Evolutionary conservation across 2,329 filamentous ascomycete species (phyloP), one percentile per base, ranked within the genome.

Genomic region (Epichloe sibirici): DNA sequence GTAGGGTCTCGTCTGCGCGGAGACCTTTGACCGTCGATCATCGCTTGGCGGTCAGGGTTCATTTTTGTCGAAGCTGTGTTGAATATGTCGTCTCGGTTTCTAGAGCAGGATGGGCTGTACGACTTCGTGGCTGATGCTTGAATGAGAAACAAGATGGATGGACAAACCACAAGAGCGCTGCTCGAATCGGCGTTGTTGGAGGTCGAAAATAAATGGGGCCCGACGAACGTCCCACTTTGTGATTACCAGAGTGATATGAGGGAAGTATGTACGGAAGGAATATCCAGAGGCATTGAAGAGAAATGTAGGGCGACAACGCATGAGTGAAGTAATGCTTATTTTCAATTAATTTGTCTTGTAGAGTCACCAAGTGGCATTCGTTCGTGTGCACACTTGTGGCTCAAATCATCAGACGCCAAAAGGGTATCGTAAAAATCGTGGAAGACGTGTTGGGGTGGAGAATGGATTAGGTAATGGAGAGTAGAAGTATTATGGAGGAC

Each of bases 11-110:
- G 71, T 49, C 67, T 63, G 53, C 63, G 65, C 54, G 63, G 60
- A 25, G 76, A 74, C 57, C 69, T 70, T 57, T 67, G 64, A 45
- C 72, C 73, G 51, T 70, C 62, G 44, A 81, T 74, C 76, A 81
- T 77, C 44, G 76, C 77, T 57, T 69, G 73, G 50, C 78, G 69
- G 45, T 66, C 74, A 12, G 78, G 75, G 62, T 82, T 74, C 78
- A 82, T 81, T 23, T 35, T 47, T 12, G 11, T 3, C 4, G 23
- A 28, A 4, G 25, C 2, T 3, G 9, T 38, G 8, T 31, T 9
- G 15, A 9, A 3, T 4, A 31, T 6, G 12, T 31, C 13, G 13
- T 40, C 13, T 38, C n/a, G 42, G 3, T 6, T n/a, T 38, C n/a
- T 6, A 13, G 31, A 37, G 13, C n/a, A 37, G 17, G 21, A 17